Evolutionary conservation across 2,329 filamentous ascomycete species (phyloP).

Genomic region (Claviceps humidiphila): DNA sequence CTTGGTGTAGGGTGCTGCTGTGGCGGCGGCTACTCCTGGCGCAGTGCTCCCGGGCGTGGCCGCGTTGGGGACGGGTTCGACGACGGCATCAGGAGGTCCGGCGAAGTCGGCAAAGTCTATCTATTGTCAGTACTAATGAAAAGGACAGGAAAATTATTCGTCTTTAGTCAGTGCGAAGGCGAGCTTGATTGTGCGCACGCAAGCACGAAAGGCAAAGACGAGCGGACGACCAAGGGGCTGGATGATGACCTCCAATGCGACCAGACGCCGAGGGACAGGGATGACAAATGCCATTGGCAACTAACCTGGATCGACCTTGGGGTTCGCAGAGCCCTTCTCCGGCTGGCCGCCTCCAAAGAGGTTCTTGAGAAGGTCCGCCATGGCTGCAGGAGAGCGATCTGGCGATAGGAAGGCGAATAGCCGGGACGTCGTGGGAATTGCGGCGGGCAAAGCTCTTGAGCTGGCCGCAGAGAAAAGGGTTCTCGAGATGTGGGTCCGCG

Average conservation of each 20-base stretch:
- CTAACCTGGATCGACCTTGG: slow-evolving; percentile 51
- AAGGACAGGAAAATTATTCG: no score
- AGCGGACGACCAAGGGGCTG: neutral
- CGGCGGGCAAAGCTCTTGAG: slow-evolving; percentile 4
- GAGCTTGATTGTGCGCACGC: neutral
- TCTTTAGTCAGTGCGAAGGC: no score
- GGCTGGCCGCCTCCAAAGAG: slow-evolving; percentile 55
- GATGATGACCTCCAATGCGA: neutral
- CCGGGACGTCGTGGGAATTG: slow-evolving; percentile 5
- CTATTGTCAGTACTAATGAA: neutral
- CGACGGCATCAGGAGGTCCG: slow-evolving; percentile 55
- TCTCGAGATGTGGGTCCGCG: slow-evolving; percentile 4
- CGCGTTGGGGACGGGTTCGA: slow-evolving; percentile 33
- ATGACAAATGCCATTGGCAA: slow-evolving; percentile 9
- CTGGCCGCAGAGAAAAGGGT: neutral
- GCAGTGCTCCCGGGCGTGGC: slow-evolving; percentile 32
- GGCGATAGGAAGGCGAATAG: slow-evolving; percentile 4
- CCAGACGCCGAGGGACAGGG: neutral
- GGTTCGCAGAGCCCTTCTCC: slow-evolving; percentile 27
- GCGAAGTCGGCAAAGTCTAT: slow-evolving; percentile 92
- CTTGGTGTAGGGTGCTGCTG: slow-evolving; percentile 62
- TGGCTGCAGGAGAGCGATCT: slow-evolving; percentile 20
- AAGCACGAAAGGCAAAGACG: neutral
- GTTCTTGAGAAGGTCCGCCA: slow-evolving; percentile 52
- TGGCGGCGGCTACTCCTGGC: slow-evolving; percentile 34